Base-by-base conservation (phyloP, 1,139 yeast genomes). In the Blastobotrys apis region DNA sequence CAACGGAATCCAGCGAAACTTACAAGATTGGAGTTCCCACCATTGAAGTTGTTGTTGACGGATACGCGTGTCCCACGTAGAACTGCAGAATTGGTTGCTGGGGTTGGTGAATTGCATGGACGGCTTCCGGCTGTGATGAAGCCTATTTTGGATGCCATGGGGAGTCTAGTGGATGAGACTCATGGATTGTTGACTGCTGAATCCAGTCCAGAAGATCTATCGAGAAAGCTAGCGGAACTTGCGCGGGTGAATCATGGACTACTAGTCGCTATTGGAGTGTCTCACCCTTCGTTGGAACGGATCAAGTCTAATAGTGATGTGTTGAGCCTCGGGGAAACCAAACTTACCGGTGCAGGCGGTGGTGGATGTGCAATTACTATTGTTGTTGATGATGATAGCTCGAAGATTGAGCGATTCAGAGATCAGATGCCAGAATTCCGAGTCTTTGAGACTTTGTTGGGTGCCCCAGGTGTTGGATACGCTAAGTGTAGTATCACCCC, bases 261-360 rank as follows among this genome's bases (percentile, higher is more conserved):
- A 37, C 70, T 92, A 43, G 88, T 81, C 2, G 74, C 97, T 0
- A 66, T 92, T 16, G 96, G 97, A 1, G 99, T 94, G 5, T 84
- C 95, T 12, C 98, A 94, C 63, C 95, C 97, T 3, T 73, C 83
- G 16, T 71, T 92, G 48, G 98, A 92, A 60, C 70, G 72, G 43
- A 78, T 90, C 39, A 81, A 80, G 55, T 67, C 77, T 20, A 69
- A 80, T 16, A 75, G 85, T 20, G 90, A 84, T 57, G 72, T 70
- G 37, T 60, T 77, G 45, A 60, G 69, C 1, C 66, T 92, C 29
- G 99, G 99, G 5, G 81, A 85, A 48, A 90, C 99, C 1, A 92
- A 92, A 64, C 73, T 92, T 49, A 92, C 98, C 0, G 99, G 99
- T 35, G 98, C 98, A 0, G 99, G 99, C 21, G 98, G 98, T 16